These are phyloP conservation scores for Sphenostylis stenocarpa DNA, from an alignment of 306 rosid genomes.

Conservation along the genomic window DNA sequence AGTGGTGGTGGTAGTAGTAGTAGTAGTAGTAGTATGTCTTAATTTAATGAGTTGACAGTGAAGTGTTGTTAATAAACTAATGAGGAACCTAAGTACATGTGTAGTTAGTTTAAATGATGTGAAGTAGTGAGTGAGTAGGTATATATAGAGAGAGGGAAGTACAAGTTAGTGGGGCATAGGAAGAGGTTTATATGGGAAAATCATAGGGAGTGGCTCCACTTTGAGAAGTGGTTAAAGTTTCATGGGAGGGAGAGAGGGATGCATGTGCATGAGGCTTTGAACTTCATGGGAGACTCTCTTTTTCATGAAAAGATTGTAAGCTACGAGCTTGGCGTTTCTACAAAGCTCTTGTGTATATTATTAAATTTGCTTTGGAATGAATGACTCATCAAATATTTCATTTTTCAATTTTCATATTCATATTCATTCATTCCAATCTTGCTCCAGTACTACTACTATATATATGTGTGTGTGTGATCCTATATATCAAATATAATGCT, in stretches of 20 bases:
- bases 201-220: slow-evolving; percentile 49
- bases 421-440: slow-evolving; percentile 38
- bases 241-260: slow-evolving; percentile 61
- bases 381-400: slow-evolving; percentile 20
- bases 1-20: neutral
- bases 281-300: slow-evolving; percentile 67
- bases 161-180: slow-evolving; percentile 43
- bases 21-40: neutral
- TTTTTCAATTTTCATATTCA: no score
- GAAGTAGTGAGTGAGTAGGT: neutral
- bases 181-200: slow-evolving; percentile 44
- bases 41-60: slow-evolving; percentile 10
- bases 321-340: slow-evolving; percentile 57
- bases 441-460: slow-evolving; percentile 1
- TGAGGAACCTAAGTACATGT: neutral
- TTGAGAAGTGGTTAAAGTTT: slow-evolving; percentile 46
- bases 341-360: slow-evolving; percentile 32
- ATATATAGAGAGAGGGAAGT: slow-evolving; percentile 29
- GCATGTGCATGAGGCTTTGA: slow-evolving; percentile 74
- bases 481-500: slow-evolving; percentile 40
- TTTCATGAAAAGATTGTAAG: slow-evolving; percentile 75
- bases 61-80: neutral
- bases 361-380: slow-evolving; percentile 41
- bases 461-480: neutral
- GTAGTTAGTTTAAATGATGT: slow-evolving; percentile 22